Evolutionary conservation across 1,284 basidiomycete species (phyloP).

Genomic region (Pseudozyma thailandica): DNA sequence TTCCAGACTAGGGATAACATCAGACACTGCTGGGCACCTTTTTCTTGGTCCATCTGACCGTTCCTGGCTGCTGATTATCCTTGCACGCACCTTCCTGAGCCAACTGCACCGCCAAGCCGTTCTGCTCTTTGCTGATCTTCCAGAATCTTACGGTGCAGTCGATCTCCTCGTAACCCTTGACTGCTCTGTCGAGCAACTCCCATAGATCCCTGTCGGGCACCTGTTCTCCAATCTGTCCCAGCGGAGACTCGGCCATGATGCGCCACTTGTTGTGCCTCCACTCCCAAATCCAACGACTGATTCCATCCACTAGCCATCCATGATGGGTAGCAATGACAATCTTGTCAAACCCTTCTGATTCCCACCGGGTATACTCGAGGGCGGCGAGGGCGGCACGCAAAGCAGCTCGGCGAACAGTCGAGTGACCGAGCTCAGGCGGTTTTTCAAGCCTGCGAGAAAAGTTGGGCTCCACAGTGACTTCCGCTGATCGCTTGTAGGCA

Average conservation of each 20-base stretch:
- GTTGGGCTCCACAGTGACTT: constrained; percentile 48
- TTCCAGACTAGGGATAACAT: background rate
- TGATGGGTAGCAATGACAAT: constrained; percentile 64
- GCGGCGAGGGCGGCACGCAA: constrained; percentile 62
- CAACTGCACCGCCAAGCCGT: constrained; percentile 45
- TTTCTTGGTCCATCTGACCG: constrained; percentile 62
- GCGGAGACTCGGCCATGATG: constrained; percentile 42
- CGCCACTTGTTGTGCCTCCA: constrained; percentile 64
- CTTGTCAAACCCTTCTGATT: constrained; percentile 66
- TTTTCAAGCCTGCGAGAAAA: constrained; percentile 61
- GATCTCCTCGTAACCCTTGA: constrained; percentile 60
- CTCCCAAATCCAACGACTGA: constrained; percentile 62
- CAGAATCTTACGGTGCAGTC: constrained; percentile 67
- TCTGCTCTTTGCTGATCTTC: constrained; percentile 55
- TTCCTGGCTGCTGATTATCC: constrained; percentile 54
- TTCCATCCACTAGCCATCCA: constrained; percentile 64
- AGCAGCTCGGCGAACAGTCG: constrained; percentile 54
- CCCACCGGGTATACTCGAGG: constrained; percentile 62
- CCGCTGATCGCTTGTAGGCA: constrained; percentile 17
- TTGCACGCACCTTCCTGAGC: constrained; percentile 61
- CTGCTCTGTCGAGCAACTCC: constrained; percentile 61
- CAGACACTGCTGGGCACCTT: constrained; percentile 25
- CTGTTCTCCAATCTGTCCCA: constrained; percentile 54
- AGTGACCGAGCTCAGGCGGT: constrained; percentile 40
- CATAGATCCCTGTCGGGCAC: constrained; percentile 66